A percentile compares a stretch with the other conserved stretches of the same genome.
Evolutionary conservation across 192 early-diverging fungal species (phyloP).

Genomic region (Umbelopsis isabellina): DNA sequence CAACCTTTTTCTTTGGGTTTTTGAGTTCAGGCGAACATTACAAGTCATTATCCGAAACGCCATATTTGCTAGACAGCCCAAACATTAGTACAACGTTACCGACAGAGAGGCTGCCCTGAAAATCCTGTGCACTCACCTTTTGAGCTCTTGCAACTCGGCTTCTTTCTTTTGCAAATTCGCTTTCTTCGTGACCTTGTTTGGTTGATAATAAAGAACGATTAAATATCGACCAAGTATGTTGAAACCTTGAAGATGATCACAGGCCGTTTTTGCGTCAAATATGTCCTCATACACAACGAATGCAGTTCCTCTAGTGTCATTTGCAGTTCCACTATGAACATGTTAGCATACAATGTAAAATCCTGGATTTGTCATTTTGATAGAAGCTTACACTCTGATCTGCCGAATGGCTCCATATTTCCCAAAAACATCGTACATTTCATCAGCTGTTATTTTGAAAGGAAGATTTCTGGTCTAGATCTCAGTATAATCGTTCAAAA

Average conservation of each 20-base stretch:
- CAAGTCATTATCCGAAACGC: constrained; percentile 8
- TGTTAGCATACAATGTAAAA: background rate
- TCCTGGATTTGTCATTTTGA: background rate
- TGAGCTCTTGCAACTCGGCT: constrained; percentile 71
- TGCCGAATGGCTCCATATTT: constrained; percentile 95
- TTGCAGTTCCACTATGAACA: constrained; percentile 65
- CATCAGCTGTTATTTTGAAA: constrained; percentile 95
- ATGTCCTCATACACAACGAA: constrained; percentile 99
- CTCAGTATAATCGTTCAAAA: background rate
- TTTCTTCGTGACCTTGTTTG: constrained; percentile 79
- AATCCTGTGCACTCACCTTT: constrained; percentile 38
- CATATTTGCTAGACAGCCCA: background rate
- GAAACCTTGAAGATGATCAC: constrained; percentile 94
- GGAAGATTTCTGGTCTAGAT: constrained; percentile 76
- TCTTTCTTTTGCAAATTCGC: constrained; percentile 80
- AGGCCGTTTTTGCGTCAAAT: constrained; percentile 95
- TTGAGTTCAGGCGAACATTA: no score
- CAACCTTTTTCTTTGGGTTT: no score
- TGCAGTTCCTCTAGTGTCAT: constrained; percentile 91
- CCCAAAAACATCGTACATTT: constrained; percentile 98
- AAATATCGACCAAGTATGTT: constrained; percentile 95
- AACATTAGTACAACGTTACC: background rate
- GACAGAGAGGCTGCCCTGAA: background rate
- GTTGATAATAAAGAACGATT: constrained; percentile 91
- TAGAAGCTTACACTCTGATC: constrained; percentile 66